phyloP scores from a whole-genome alignment of 1,284 basidiomycete genomes.

The Pulchroboletus neoregius region DNA sequence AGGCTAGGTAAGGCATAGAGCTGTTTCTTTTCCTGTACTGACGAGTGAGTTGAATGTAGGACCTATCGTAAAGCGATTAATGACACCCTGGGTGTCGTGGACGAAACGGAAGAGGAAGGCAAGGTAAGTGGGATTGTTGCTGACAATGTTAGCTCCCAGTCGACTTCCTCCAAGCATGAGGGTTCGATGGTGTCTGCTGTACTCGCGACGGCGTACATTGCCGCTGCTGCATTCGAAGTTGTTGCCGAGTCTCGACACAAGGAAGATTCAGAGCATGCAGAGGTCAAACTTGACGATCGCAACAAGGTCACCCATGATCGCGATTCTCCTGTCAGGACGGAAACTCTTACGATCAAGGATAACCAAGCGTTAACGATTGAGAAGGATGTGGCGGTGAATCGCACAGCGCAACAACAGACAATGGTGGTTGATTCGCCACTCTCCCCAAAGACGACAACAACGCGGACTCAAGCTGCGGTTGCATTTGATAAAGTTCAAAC shows the following conservation, averaged over 20 bases:
- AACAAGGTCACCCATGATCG: background rate
- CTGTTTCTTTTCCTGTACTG: background rate
- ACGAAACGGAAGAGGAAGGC: background rate
- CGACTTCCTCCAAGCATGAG: slow-evolving; percentile 5
- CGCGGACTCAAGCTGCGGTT: background rate
- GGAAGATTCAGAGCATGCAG: background rate
- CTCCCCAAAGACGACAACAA: background rate
- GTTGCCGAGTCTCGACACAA: slow-evolving; percentile 6
- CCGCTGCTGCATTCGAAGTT: slow-evolving; percentile 13
- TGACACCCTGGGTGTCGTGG: background rate
- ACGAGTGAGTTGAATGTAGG: slow-evolving; percentile 4
- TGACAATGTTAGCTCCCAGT: background rate
- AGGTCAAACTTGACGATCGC: background rate
- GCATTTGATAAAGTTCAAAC: background rate
- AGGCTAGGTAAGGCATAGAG: slow-evolving; percentile 4
- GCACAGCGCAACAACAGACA: background rate
- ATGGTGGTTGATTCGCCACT: background rate
- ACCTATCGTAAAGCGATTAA: background rate
- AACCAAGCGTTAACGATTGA: background rate
- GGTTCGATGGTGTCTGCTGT: slow-evolving; percentile 9
- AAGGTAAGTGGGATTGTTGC: background rate
- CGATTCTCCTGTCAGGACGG: background rate
- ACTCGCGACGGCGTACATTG: slow-evolving; percentile 14
- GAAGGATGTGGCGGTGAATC: background rate
- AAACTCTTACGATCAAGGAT: background rate